Percentiles rank a stretch among this genome's conserved stretches.
phyloP scores from a whole-genome alignment of 306 rosid species.

The Trifolium fragiferum region DNA sequence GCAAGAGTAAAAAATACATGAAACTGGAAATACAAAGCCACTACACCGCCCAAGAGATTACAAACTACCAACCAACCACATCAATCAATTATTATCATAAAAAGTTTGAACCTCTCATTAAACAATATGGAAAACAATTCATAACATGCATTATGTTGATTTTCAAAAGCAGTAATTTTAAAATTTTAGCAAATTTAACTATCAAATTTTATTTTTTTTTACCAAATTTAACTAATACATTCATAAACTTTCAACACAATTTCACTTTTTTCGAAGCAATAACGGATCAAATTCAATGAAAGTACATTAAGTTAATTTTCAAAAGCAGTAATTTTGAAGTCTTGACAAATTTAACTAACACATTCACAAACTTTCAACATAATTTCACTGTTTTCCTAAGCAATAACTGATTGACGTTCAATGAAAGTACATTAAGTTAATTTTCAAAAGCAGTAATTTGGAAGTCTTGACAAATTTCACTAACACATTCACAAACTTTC shows the following conservation, averaged over 20 bases:
- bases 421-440: too few species aligned
- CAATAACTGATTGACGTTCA: too few species aligned
- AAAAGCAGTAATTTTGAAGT: not conserved
- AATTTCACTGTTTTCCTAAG: too few species aligned
- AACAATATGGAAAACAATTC: constrained; percentile 17
- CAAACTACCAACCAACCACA: constrained; percentile 27
- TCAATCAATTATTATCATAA: not conserved
- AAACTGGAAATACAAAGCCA: constrained; percentile 16
- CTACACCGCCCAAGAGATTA: constrained; percentile 21
- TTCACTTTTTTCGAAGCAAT: constrained; percentile 40
- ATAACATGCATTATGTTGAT: not conserved
- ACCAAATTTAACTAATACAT: constrained; percentile 14
- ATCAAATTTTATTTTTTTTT: too few species aligned
- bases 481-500: too few species aligned
- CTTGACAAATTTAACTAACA: not conserved
- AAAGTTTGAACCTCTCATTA: constrained; percentile 8
- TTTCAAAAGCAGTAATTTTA: not conserved
- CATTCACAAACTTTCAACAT: too few species aligned
- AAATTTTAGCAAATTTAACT: not conserved
- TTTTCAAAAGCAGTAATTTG: too few species aligned
- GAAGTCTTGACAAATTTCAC: too few species aligned
- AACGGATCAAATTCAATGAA: not conserved
- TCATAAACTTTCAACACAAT: not conserved
- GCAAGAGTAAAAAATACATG: constrained; percentile 20
- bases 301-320: not conserved